phyloP scores from a whole-genome alignment of 2,329 filamentous ascomycete genomes.

The Aspergillus brunneoviolaceus region DNA sequence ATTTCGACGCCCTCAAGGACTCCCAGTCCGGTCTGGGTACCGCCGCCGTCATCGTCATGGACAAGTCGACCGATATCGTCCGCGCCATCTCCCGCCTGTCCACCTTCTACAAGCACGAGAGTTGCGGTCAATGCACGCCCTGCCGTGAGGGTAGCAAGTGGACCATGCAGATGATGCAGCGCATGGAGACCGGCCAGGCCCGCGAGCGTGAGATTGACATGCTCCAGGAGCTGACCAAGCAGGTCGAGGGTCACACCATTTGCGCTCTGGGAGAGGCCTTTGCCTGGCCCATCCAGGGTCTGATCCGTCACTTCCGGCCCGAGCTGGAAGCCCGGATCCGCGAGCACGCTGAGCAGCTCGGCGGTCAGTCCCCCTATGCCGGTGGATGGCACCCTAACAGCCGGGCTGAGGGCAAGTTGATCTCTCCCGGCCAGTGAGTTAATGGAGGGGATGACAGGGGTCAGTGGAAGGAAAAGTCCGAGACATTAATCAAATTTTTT shows the following conservation, averaged over 20 bases:
- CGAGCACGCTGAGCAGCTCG: constrained; percentile 70
- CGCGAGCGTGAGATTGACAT: constrained; percentile 95
- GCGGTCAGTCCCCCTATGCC: constrained; percentile 68
- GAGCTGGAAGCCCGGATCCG: constrained; percentile 91
- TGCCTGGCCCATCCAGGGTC: constrained; percentile 95
- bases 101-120: constrained; percentile 98
- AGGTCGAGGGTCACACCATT: constrained; percentile 98
- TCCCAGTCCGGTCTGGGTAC: constrained; percentile 96
- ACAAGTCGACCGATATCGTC: constrained; percentile 95
- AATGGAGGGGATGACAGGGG: background rate
- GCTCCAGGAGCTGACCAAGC: constrained; percentile 98
- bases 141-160: constrained; percentile 98
- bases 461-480: constrained; percentile 1
- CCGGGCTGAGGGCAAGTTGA: constrained; percentile 73
- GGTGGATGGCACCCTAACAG: constrained; percentile 84
- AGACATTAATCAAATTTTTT: constrained; percentile 2
- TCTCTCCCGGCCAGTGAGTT: constrained; percentile 90
- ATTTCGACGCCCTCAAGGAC: constrained; percentile 98
- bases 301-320: constrained; percentile 96
- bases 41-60: constrained; percentile 97
- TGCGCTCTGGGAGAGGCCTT: constrained; percentile 98
- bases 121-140: constrained; percentile 97
- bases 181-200: constrained; percentile 88
- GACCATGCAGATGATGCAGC: constrained; percentile 98
- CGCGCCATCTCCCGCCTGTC: constrained; percentile 88